Percentiles rank a stretch among this genome's conserved stretches.
These are phyloP conservation scores for Pelargonium nanum DNA, from an alignment of 345 rosid species.

Conservation along the genomic window DNA sequence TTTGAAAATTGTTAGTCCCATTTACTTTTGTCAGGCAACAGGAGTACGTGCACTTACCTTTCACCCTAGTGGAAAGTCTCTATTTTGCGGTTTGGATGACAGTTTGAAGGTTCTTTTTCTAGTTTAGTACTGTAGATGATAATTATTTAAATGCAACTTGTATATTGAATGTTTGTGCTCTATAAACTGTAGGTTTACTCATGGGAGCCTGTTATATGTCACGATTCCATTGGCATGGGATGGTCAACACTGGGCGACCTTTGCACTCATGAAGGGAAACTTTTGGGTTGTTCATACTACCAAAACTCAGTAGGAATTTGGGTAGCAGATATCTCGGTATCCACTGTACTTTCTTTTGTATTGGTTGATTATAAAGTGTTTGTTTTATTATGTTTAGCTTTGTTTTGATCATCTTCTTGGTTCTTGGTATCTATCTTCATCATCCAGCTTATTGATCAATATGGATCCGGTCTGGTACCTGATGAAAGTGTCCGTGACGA, in stretches of 20 bases:
- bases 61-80: constrained; percentile 85
- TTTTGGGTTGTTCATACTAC: constrained; percentile 79
- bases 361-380: background rate
- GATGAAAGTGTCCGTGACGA: constrained; percentile 35
- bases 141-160: background rate
- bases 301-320: constrained; percentile 80
- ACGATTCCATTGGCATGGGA: constrained; percentile 78
- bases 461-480: constrained; percentile 35
- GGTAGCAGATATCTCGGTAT: constrained; percentile 79
- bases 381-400: no score
- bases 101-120: constrained; percentile 49
- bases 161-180: constrained; percentile 9
- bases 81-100: constrained; percentile 84
- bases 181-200: constrained; percentile 69
- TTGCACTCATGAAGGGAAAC: constrained; percentile 75
- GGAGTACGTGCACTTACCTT: constrained; percentile 66
- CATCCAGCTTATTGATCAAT: constrained; percentile 69
- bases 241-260: constrained; percentile 91
- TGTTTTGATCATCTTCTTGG: background rate
- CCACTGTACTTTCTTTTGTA: background rate
- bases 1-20: background rate
- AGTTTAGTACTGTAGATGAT: background rate
- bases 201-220: constrained; percentile 93
- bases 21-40: constrained; percentile 37
- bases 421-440: constrained; percentile 6